Base-by-base conservation (phyloP, 2,329 filamentous ascomycete species). In the Trichoderma breve region DNA sequence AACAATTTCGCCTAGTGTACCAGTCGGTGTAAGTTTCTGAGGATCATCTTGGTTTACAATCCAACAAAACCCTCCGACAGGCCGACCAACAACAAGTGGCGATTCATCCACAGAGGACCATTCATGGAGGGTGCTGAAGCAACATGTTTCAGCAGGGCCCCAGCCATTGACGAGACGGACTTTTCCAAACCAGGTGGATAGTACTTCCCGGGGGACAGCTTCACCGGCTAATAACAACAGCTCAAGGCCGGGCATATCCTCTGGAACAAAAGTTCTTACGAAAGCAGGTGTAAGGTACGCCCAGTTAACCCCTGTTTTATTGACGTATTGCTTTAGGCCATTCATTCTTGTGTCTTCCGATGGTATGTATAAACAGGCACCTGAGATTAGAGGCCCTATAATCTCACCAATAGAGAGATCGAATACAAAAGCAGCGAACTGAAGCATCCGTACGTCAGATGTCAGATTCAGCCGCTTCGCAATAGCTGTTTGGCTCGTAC, bases 101-200 rank as follows among this genome's bases (percentile, higher is more conserved):
- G 63, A 51, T 21, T 67, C 51, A 32, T 67, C 11, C 1, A 21
- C 21, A n/a, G 63, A 51, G 12, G 28, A 24, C 36, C 64, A 66
- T 36, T 63, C 58, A 39, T 73, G 68, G 5, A 58, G 47, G 18
- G 62, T 62, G 36, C 61, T 68, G 18, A 60, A 71, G 24, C 84
- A 79, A 60, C 80, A 79, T 39, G 78, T 78, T 75, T 85, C 83
- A 5, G 82, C 81, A 30, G 83, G 83, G 0, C 83, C 83, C 72
- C 83, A 85, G 1, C 77, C 80, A 76, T 84, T 83, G 67, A 82
- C 72, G 28, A 83, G 75, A 70, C 78, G 77, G 32, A 82, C 77
- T 73, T 76, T 79, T 26, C 74, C 39, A 30, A 51, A 57, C 71
- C 66, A 73, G 6, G 34, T 47, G 6, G 18, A 34, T 6, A 73